Percentiles rank a stretch among this genome's conserved stretches.
These are phyloP conservation scores for Erodium moschatum DNA, from an alignment of 441 rosid genomes.

Conservation along the genomic window DNA sequence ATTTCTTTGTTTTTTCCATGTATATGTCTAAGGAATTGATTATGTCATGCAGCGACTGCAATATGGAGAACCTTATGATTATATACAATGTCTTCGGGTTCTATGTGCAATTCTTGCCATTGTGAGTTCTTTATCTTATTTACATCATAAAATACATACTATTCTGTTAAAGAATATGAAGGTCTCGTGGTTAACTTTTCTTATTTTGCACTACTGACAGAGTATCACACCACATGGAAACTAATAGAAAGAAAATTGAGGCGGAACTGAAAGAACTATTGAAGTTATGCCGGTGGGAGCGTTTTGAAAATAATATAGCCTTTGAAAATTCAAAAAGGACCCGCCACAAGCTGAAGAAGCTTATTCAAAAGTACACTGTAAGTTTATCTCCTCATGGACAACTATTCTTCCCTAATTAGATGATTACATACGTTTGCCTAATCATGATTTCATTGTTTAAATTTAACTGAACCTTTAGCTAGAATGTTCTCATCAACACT, in stretches of 20 bases:
- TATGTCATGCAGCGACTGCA: constrained; percentile 44
- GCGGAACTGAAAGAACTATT: constrained; percentile 55
- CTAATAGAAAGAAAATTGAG: constrained; percentile 47
- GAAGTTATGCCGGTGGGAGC: constrained; percentile 79
- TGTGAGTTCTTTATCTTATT: constrained; percentile 38
- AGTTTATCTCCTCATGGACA: constrained; percentile 24
- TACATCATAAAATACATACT: background rate
- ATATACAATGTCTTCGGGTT: constrained; percentile 82
- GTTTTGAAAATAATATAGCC: constrained; percentile 45
- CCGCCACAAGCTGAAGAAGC: constrained; percentile 71
- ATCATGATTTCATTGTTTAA: background rate
- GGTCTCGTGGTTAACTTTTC: constrained; percentile 14
- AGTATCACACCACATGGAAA: constrained; percentile 54
- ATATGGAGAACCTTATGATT: constrained; percentile 49
- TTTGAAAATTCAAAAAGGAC: constrained; percentile 53
- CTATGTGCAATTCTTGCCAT: constrained; percentile 77
- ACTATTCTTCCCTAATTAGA: background rate
- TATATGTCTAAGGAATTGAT: constrained; percentile 5
- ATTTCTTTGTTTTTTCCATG: constrained; percentile 7
- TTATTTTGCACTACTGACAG: constrained; percentile 32
- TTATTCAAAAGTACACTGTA: constrained; percentile 70
- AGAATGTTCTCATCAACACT: too few relatives aligned
- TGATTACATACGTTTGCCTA: too few relatives aligned
- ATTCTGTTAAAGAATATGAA: constrained; percentile 16
- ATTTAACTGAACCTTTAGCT: too few relatives aligned